Conservation (phyloP, 2,329 filamentous ascomycete genomes). For the Cordyceps tenuipes region DNA sequence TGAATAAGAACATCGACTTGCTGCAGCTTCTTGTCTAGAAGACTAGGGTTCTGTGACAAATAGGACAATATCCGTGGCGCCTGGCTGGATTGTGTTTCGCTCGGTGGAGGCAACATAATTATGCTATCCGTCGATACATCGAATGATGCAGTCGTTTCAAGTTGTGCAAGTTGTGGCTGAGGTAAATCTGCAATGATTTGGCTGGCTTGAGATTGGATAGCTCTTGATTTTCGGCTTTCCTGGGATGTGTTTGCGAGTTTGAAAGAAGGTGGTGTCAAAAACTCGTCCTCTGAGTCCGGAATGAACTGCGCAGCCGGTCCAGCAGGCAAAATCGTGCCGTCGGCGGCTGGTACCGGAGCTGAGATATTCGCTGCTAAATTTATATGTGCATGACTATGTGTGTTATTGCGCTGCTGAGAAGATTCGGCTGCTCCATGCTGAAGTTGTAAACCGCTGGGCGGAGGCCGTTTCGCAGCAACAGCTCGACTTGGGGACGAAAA, state of each 20-base stretch:
- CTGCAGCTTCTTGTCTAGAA: slow-evolving; percentile 29
- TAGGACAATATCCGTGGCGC: slow-evolving; percentile 22
- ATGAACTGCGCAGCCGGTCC: slow-evolving; percentile 30
- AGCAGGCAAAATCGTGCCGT: background rate
- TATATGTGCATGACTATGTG: background rate
- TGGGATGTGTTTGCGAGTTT: slow-evolving; percentile 21
- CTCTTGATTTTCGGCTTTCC: background rate
- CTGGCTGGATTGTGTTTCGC: slow-evolving; percentile 17
- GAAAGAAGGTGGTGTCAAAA: slow-evolving; percentile 32
- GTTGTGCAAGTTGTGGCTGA: background rate
- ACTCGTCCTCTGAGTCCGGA: slow-evolving; percentile 51
- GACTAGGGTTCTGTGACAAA: slow-evolving; percentile 22
- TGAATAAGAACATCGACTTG: slow-evolving; percentile 34
- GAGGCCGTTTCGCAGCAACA: background rate
- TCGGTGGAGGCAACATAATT: background rate
- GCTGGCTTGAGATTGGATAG: background rate
- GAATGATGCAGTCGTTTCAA: background rate
- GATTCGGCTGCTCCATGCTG: slow-evolving; percentile 16
- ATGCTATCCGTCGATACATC: background rate
- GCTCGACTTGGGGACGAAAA: slow-evolving; percentile 9
- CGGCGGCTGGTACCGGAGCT: background rate
- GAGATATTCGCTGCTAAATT: too few relatives aligned
- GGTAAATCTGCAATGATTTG: background rate
- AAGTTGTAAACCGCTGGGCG: background rate
- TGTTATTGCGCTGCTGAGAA: background rate